A percentile compares a stretch with the other conserved stretches of the same genome.
Evolutionary conservation across 257 asterid species (phyloP).

Genomic region (Paraleonurus japonicus): DNA sequence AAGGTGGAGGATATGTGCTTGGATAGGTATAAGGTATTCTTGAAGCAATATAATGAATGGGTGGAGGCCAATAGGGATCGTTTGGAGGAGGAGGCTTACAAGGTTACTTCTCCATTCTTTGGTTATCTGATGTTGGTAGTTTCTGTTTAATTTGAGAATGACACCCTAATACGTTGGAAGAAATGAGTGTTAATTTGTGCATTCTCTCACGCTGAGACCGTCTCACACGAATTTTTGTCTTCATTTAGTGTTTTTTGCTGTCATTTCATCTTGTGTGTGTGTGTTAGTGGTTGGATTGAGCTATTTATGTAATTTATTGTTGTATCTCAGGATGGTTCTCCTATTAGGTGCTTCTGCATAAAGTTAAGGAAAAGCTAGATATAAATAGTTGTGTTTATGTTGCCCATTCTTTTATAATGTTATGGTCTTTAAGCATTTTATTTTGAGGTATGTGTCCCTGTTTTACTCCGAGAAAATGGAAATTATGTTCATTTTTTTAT

Average conservation of each 20-base stretch:
- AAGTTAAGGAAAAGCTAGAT: neutral
- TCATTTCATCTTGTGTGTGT: neutral
- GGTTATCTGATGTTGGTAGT: neutral
- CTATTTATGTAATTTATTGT: neutral
- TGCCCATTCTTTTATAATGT: neutral
- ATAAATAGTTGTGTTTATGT: neutral
- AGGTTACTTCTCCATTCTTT: conserved; percentile 47
- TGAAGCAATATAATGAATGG: conserved; percentile 92
- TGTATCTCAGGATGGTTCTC: neutral
- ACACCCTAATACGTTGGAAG: no score
- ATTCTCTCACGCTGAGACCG: no score
- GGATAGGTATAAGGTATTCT: conserved; percentile 78
- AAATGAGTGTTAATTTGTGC: no score
- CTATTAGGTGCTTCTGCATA: neutral
- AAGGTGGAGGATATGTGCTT: conserved; percentile 50
- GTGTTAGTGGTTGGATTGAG: neutral
- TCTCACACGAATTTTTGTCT: no score
- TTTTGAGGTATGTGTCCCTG: neutral
- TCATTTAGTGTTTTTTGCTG: neutral
- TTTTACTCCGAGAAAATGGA: neutral
- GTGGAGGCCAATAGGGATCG: conserved; percentile 71
- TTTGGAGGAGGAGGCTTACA: conserved; percentile 78
- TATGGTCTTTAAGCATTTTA: conserved; percentile 7
- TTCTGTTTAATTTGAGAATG: no score
- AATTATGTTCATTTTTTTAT: neutral